These are phyloP conservation scores for Trametes meyenii DNA, from an alignment of 768 basidiomycete species.

Conservation along the genomic window DNA sequence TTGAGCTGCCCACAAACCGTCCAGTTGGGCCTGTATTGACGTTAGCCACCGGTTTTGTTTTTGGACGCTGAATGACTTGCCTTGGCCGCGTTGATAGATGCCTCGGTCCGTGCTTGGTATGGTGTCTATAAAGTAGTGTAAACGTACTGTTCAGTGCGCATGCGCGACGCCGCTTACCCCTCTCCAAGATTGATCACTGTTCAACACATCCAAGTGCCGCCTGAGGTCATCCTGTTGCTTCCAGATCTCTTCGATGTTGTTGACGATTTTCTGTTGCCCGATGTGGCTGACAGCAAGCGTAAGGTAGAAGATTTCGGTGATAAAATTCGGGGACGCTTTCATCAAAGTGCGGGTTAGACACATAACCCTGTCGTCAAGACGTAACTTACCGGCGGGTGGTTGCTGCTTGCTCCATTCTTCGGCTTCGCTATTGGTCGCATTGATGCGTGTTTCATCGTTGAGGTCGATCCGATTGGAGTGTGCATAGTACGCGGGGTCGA, in stretches of 20 bases:
- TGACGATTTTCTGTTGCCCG: constrained; percentile 82
- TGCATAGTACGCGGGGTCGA: constrained; percentile 82
- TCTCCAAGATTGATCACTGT: constrained; percentile 81
- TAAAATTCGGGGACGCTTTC: constrained; percentile 80
- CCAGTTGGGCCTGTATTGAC: constrained; percentile 60
- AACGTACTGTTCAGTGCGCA: not conserved
- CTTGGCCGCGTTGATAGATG: constrained; percentile 77
- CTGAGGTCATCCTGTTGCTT: constrained; percentile 80
- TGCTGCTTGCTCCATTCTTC: constrained; percentile 66
- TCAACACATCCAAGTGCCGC: constrained; percentile 72
- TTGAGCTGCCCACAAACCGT: constrained; percentile 70
- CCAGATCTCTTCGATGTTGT: constrained; percentile 68
- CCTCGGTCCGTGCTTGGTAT: constrained; percentile 75
- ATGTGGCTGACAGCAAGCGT: constrained; percentile 87
- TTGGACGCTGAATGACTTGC: constrained; percentile 36
- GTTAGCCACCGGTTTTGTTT: not conserved
- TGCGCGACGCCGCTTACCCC: constrained; percentile 52
- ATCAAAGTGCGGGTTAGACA: not conserved
- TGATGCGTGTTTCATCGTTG: constrained; percentile 90
- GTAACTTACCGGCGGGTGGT: constrained; percentile 46
- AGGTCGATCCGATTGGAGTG: constrained; percentile 73
- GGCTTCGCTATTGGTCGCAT: constrained; percentile 88
- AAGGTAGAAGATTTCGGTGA: constrained; percentile 93
- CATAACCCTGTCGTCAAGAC: not conserved
- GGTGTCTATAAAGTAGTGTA: constrained; percentile 52